Evolutionary conservation across 2,329 filamentous ascomycete genomes (phyloP), one percentile per base, ranked within the genome.

Genomic region (Metarhizium anisopliae): DNA sequence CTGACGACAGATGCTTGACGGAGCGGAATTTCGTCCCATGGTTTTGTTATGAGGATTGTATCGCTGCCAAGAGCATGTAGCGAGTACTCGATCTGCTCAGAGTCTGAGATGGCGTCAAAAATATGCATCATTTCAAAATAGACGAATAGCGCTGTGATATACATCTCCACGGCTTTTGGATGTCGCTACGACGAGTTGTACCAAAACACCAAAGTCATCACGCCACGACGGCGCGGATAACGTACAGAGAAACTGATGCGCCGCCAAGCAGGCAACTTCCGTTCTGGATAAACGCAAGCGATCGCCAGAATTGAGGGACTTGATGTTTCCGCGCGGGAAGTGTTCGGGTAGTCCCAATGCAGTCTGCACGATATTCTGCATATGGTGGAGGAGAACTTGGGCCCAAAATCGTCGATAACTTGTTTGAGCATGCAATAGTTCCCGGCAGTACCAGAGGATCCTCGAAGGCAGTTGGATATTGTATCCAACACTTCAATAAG

Each of bases 231-330:
- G 62, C 2, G n/a, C 25, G 56, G 40, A 38, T 6, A 65, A 32
- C 1, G 60, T 64, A 43, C 68, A 66, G 4, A 71, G 51, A 29
- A 70, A 70, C 52, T 71, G 68, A 16, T 71, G 66, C 3, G 57
- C 57, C 0, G 69, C 64, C 36, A 71, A 58, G 16, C 63, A 68
- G n/a, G 63, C 66, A 32, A 58, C 61, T 52, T 70, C 62, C 0
- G 58, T 56, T 40, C 61, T 59, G 8, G 64, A 64, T 1, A 70
- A 56, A 38, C 25, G 25, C 4, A 25, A 25, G 25, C 25, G 25
- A 25, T 25, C 25, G 4, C 3, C 25, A 25, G 25, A 25, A 25
- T 25, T 25, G 25, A 25, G 25, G 25, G 3, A 25, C 4, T 25
- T 25, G 25, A 25, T 25, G 25, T 25, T 25, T 25, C 25, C 25